phyloP scores from a whole-genome alignment of 2,329 filamentous ascomycete species.

The Raffaelea deltoideospora region DNA sequence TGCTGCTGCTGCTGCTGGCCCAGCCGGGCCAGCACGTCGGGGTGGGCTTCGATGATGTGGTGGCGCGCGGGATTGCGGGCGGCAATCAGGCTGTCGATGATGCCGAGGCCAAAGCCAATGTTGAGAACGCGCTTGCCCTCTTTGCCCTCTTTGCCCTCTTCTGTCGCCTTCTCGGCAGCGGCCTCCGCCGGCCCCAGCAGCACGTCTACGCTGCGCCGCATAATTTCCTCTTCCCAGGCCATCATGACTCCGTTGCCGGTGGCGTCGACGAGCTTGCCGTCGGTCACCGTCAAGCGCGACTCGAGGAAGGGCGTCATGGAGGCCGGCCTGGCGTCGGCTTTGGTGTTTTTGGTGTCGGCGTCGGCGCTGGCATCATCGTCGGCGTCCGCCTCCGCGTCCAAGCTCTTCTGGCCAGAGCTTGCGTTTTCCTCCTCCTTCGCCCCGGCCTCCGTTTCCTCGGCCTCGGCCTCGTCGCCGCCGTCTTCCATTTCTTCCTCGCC shows the following conservation, averaged over 20 bases:
- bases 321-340: too few species aligned
- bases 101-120: slow-evolving; percentile 84
- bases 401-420: too few species aligned
- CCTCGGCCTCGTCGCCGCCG: slow-evolving; percentile 18
- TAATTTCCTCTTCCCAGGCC: slow-evolving; percentile 80
- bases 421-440: slow-evolving; percentile 11
- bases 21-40: slow-evolving; percentile 56
- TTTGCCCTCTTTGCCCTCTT: slow-evolving; percentile 3
- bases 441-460: slow-evolving; percentile 6
- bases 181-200: slow-evolving; percentile 38
- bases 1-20: slow-evolving; percentile 19
- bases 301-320: slow-evolving; percentile 51
- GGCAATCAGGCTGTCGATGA: slow-evolving; percentile 65
- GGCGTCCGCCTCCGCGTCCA: too few species aligned
- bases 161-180: slow-evolving; percentile 8
- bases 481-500: slow-evolving; percentile 22
- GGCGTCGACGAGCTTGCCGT: slow-evolving; percentile 55
- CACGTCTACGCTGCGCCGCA: slow-evolving; percentile 59
- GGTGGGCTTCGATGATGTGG: slow-evolving; percentile 79
- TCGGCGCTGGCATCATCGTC: slow-evolving; percentile 15
- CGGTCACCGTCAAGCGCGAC: slow-evolving; percentile 48
- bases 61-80: slow-evolving; percentile 51
- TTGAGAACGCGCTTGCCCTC: slow-evolving; percentile 59
- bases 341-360: too few species aligned
- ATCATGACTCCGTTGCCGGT: slow-evolving; percentile 83